Base-by-base conservation (phyloP, 805 yeast genomes). In the Scheffersomyces coipomensis region DNA sequence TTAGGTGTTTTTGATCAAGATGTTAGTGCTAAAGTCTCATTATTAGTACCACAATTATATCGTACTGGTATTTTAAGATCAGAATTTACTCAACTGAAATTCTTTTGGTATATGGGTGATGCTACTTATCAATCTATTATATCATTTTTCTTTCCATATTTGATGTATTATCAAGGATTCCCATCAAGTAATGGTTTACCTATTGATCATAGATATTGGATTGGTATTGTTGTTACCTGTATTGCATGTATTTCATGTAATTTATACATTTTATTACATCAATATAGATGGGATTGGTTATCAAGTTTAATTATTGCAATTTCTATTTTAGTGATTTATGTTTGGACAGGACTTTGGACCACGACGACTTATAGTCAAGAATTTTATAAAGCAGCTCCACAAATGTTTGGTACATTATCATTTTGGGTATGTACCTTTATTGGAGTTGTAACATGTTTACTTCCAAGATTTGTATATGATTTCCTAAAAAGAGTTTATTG, bases 281-380 rank as follows among this genome's bases (percentile, higher is more conserved):
- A 83, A 55, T 76, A 76, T 54, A 73, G 88, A 54, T 86, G 95
- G 95, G 95, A 86, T 62, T 85, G 88, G 88, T 66, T 83, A 33
- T 75, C 85, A 4, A 52, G 70, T 10, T 52, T 82, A 39, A 73
- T 83, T 42, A 74, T 77, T 38, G 65, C 68, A 2, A 51, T 85
- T 16, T 83, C 91, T 1, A 72, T 81, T 33, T 46, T 85, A 19
- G 51, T 84, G 13, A 67, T 85, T 24, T 82, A 76, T 56, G 82
- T 75, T 22, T 86, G 95, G 95, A 80, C 90, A 1, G 91, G 91
- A 46, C 70, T 84, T 34, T 86, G 91, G 91, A 75, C 88, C 11
- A 68, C 85, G 3, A 55, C 77, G 0, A 36, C 66, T 2, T 56
- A 54, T 34, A 68, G 84, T 41, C 55, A 41, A 9, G 89, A 83